Base-by-base conservation (phyloP, 176 grass and related monocot genomes). In the Musa acuminata region DNA sequence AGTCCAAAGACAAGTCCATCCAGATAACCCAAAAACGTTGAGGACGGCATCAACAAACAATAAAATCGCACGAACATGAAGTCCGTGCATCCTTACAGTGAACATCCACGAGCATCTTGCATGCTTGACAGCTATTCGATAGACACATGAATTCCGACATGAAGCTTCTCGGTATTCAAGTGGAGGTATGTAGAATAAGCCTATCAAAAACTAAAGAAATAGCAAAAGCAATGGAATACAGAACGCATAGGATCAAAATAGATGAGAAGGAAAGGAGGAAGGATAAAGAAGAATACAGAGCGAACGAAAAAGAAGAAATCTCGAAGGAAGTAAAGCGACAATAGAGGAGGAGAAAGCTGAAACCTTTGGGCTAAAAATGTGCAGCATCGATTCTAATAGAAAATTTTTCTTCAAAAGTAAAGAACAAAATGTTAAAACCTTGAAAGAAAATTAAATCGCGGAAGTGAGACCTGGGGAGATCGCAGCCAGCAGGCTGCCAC, bases 401-500 rank as follows among this genome's bases (percentile, higher is more conserved):
- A 13, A 21, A 23, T 21, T 51, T n/a, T 22, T 72, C 27, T 50
- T 11, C 60, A 26, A 21, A 57, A 21, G 49, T 14, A 21, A 72
- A 22, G 14, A 82, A 9, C 19, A 59, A 6, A 59, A 60, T 21
- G 51, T n/a, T 1, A 64, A 55, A 8, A 55, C 16, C 8, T 8
- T 19, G 13, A 6, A 59, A 17, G 35, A 3, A 16, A n/a, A 11
- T 43, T 43, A 43, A 51, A 21, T 0, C 7, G 8, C 8, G 9
- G 16, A 49, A 8, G 6, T 25, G 8, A n/a, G 16, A 98, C 95
- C 90, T 91, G 23, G 86, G 82, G 43, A 99, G 90, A 77, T 91
- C 69, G 83, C 95, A 99, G 70, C 78, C 69, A 27, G 84, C 72
- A 29, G 90, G 95, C 67, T 85, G 80, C 95, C 95, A 99, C 64